Evolutionary conservation across 2,329 filamentous ascomycete genomes (phyloP).

Genomic region (Annulohypoxylon truncatum): DNA sequence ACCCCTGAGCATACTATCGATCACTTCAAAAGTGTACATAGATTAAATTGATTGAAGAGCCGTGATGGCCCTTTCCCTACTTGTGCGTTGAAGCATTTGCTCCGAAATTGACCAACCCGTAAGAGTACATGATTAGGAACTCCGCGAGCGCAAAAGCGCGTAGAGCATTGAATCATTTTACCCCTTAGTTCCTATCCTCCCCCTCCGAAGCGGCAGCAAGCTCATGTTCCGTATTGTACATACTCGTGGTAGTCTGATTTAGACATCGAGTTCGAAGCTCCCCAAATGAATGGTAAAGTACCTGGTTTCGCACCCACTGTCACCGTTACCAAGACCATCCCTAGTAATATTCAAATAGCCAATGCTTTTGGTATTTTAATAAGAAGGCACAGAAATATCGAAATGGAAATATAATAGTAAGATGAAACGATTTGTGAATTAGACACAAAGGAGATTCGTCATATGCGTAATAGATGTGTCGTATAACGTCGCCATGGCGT

Average conservation of each 20-base stretch:
- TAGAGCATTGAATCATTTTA: slow-evolving; percentile 13
- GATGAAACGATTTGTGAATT: slow-evolving; percentile 18
- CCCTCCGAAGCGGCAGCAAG: slow-evolving; percentile 13
- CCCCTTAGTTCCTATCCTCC: slow-evolving; percentile 5
- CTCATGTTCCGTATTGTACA: slow-evolving; percentile 36
- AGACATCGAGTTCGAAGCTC: slow-evolving; percentile 10
- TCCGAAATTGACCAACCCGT: slow-evolving; percentile 26
- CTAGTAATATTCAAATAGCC: slow-evolving; percentile 24
- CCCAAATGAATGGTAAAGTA: slow-evolving; percentile 11
- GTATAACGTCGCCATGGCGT: slow-evolving; percentile 36
- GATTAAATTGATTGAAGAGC: slow-evolving; percentile 21
- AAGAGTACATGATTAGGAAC: slow-evolving; percentile 40
- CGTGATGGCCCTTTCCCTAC: slow-evolving; percentile 3
- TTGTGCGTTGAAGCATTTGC: slow-evolving; percentile 26
- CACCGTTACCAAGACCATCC: slow-evolving; percentile 7
- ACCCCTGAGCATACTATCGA: neutral
- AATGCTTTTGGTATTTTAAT: slow-evolving; percentile 33
- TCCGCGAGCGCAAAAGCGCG: slow-evolving; percentile 28
- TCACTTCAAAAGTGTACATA: slow-evolving; percentile 4
- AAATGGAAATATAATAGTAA: slow-evolving; percentile 23
- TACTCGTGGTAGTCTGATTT: slow-evolving; percentile 10
- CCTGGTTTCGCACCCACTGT: neutral
- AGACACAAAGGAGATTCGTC: slow-evolving; percentile 32
- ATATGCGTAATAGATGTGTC: slow-evolving; percentile 36
- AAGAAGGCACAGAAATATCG: slow-evolving; percentile 30